Evolutionary conservation across 2,329 filamentous ascomycete species (phyloP), one percentile per base, ranked within the genome.

Genomic region (Blumeriella jaapii): DNA sequence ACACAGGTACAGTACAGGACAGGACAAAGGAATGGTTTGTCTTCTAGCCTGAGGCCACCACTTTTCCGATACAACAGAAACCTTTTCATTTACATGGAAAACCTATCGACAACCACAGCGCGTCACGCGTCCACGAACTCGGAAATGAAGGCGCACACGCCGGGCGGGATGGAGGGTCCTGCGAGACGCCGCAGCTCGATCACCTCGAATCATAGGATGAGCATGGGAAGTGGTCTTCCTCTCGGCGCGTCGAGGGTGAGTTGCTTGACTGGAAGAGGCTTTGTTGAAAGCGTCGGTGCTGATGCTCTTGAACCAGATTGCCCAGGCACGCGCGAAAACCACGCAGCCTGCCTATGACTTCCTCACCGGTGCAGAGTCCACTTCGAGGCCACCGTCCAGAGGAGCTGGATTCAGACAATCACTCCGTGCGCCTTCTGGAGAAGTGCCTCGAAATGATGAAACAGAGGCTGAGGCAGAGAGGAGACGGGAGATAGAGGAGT

Each of bases 401-500:
- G 39, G 47, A 41, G 50, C 47, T 17, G 29, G 31, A 16, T 48
- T 49, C n/a, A 32, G 47, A 34, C 33, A 45, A 29, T 50, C 48
- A 16, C 34, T 75, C 71, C 51, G 73, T 71, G 51, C 69, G 47
- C 67, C 69, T 19, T 71, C 72, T 0, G 61, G 68, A 1, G 22
- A 31, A n/a, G 25, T 36, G 13, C 4, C 65, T 62, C 29, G 71
- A 70, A 52, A 63, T 66, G 31, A 67, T 4, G 52, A 51, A 16
- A 38, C 46, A 1, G 50, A 53, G 7, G 33, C 45, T 10, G 48
- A 51, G 11, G 32, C 34, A 0, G 47, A 54, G 16, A 50, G 43
- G 31, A 42, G 42, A 8, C 45, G 42, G 18, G 50, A 44, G 54
- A 57, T 78, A 73, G 87, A 96, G 52, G 80, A 87, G 45, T 68